Conservation (phyloP, 78 protist genomes). For the Blattamonas nauphoetae region DNA sequence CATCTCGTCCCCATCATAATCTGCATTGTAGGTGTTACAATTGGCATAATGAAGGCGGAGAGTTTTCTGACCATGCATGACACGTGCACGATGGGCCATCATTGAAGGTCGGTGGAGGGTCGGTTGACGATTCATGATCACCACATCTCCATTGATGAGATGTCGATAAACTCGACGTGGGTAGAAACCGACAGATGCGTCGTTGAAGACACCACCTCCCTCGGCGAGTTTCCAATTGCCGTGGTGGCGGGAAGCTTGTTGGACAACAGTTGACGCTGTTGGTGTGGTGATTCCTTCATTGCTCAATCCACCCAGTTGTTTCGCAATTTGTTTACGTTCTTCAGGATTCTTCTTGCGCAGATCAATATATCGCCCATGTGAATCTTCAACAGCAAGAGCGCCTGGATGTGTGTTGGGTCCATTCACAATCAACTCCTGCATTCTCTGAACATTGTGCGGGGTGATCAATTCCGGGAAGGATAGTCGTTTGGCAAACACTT, state of each 20-base stretch:
- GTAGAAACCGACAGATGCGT: not conserved
- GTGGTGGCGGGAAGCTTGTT: not conserved
- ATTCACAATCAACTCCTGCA: conserved; percentile 74
- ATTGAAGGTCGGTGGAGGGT: conserved; percentile 92
- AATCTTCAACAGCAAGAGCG: conserved; percentile 62
- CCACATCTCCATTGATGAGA: conserved; percentile 69
- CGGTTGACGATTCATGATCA: conserved; percentile 97
- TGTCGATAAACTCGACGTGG: conserved; percentile 77
- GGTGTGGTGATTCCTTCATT: not conserved
- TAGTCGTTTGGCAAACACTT: conserved; percentile 23
- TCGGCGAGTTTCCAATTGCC: not conserved
- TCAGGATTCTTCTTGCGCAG: not conserved
- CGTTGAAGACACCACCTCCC: not conserved
- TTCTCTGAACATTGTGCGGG: not conserved
- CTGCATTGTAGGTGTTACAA: conserved; percentile 95
- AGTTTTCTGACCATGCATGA: conserved; percentile 62
- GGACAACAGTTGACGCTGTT: not conserved
- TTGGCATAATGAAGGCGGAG: conserved; percentile 94
- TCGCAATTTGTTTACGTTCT: conserved; percentile 5
- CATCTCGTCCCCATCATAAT: conserved; percentile 98
- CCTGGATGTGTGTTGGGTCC: conserved; percentile 93
- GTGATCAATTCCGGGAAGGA: conserved; percentile 32
- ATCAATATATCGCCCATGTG: not conserved
- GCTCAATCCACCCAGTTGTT: not conserved
- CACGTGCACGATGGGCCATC: conserved; percentile 75